Evolutionary conservation across 2,329 filamentous ascomycete genomes (phyloP).

Genomic region (Hymenoscyphus albidus): DNA sequence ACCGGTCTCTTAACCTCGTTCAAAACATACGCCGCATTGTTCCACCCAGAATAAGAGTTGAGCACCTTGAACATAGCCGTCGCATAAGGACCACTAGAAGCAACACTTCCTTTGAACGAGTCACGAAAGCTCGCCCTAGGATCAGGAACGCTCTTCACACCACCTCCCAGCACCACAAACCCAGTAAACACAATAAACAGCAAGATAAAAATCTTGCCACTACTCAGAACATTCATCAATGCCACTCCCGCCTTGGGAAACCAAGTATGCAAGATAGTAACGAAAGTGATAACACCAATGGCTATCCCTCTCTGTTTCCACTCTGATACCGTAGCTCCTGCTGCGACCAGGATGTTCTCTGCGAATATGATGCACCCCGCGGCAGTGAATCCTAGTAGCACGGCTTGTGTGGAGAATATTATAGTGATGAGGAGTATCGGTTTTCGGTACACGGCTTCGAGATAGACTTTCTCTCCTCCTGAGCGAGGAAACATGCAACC

Average conservation of each 20-base stretch:
- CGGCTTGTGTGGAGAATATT: slow-evolving; percentile 47
- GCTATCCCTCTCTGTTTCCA: slow-evolving; percentile 48
- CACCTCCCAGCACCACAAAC: slow-evolving; percentile 39
- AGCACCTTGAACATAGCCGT: slow-evolving; percentile 53
- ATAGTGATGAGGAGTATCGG: slow-evolving; percentile 50
- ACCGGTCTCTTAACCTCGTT: slow-evolving; percentile 54
- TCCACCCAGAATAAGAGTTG: slow-evolving; percentile 51
- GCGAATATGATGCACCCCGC: slow-evolving; percentile 61
- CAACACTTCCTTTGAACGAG: slow-evolving; percentile 46
- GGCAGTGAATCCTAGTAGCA: slow-evolving; percentile 51
- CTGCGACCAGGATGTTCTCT: slow-evolving; percentile 47
- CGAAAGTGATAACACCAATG: slow-evolving; percentile 42
- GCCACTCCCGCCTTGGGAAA: slow-evolving; percentile 44
- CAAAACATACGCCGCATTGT: slow-evolving; percentile 52
- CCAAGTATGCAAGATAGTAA: slow-evolving; percentile 45
- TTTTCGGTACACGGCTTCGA: slow-evolving; percentile 47
- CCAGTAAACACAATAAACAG: slow-evolving; percentile 43
- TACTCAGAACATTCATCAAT: slow-evolving; percentile 45
- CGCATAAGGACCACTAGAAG: slow-evolving; percentile 38
- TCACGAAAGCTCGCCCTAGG: slow-evolving; percentile 43
- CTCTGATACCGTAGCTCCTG: slow-evolving; percentile 42
- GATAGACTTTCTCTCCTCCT: slow-evolving; percentile 50
- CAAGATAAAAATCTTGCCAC: slow-evolving; percentile 46
- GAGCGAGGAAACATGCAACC: slow-evolving; percentile 43
- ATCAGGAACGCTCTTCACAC: slow-evolving; percentile 24